Evolutionary conservation across 768 basidiomycete genomes (phyloP), one percentile per base, ranked within the genome.

Genomic region (Pleurotus platypus): DNA sequence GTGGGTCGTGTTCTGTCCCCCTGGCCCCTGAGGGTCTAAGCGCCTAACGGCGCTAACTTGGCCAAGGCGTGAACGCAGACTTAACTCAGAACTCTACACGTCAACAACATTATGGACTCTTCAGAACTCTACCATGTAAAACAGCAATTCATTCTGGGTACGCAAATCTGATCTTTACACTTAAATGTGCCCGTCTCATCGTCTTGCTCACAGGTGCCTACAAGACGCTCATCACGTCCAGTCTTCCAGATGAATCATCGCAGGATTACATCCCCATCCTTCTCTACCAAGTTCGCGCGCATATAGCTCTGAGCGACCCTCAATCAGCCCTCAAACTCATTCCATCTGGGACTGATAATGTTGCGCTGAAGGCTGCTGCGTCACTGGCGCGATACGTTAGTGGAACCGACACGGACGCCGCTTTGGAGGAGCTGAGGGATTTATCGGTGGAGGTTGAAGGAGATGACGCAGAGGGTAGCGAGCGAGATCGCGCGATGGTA

Each of bases 371-470:
- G 63, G 90, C 92, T 27, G 81, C 88, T 7, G 71, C 81, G 2
- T 82, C 89, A 4, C 76, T 98, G 49, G 90, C 92, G n/a, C 80
- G 78, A 16, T 91, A 86, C 66, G 72, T 88, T 57, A 74, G 70
- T 46, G 76, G 78, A 13, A 64, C 68, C 0, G 76, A 77, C 40
- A 65, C 70, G 30, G 89, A 82, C 60, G 74, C 81, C 24, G 76
- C 80, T 8, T 75, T 97, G 8, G 94, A 96, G 66, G 84, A 90
- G 66, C 77, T 95, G 26, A 81, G 94, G 15, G 94, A 96, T 69
- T 72, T 94, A 20, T 84, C 87, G 49, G 83, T 96, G 6, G 94
- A 98, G 70, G 84, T 89, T 42, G 94, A 96, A 64, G 83, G 86
- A 4, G 89, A 88, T 20, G 91, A 90, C 64, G 79, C 73, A 15